Evolutionary conservation across 169 alveolate genomes (phyloP).

Genomic region (Cryptosporidium sp.): DNA sequence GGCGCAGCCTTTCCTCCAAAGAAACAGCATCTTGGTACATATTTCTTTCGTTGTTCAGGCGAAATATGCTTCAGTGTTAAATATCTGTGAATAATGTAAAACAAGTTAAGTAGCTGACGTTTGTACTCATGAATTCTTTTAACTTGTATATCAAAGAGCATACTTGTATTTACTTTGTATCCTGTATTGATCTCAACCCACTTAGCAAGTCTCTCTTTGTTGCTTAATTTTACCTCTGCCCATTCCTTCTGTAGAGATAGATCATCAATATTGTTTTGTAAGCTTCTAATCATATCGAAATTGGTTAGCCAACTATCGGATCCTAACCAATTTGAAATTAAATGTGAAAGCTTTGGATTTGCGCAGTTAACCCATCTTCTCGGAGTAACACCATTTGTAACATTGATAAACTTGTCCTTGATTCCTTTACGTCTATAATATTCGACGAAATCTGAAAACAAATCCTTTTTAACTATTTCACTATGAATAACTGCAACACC

Average conservation of each 20-base stretch:
- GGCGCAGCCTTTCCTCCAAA: constrained; percentile 96
- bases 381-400: constrained; percentile 97
- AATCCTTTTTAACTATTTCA: constrained; percentile 84
- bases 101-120: constrained; percentile 90
- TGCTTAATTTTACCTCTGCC: constrained; percentile 82
- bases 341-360: constrained; percentile 88
- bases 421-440: constrained; percentile 80
- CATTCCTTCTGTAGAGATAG: constrained; percentile 84
- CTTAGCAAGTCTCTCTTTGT: constrained; percentile 84
- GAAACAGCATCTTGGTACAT: constrained; percentile 88
- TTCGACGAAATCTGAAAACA: constrained; percentile 90
- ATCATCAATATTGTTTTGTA: constrained; percentile 82
- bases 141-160: constrained; percentile 91
- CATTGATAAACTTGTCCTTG: constrained; percentile 90
- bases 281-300: constrained; percentile 82
- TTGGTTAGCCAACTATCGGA: constrained; percentile 90
- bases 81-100: constrained; percentile 91
- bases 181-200: constrained; percentile 87
- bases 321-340: constrained; percentile 88
- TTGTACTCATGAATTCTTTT: constrained; percentile 96
- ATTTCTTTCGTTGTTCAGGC: constrained; percentile 83
- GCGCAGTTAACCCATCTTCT: constrained; percentile 93
- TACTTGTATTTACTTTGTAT: constrained; percentile 81
- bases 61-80: constrained; percentile 79
- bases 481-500: constrained; percentile 96